Evolutionary conservation across 2,329 filamentous ascomycete species (phyloP), one percentile per base, ranked within the genome.

Genomic region (Amauroascus verrucosus): DNA sequence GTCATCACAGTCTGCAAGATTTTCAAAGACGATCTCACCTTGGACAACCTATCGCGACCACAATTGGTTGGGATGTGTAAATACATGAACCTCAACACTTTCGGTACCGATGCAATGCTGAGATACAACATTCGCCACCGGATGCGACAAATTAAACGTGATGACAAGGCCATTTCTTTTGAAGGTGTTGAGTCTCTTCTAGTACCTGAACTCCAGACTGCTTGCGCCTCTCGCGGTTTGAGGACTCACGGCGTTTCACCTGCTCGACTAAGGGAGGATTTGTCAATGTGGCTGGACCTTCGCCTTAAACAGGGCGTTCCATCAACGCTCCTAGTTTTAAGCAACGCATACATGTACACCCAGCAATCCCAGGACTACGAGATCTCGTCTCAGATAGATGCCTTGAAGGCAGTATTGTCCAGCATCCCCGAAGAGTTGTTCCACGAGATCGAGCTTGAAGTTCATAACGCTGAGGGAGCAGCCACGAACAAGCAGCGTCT

Each of bases 1-100:
- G 88, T 98, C 58, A 95, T 98, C 77, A 95, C 93, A 73, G 91
- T 98, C 58, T 97, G 93, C 82, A 94, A 96, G 78, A 86, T 95
- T 59, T 98, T 98, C 81, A 94, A 93, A 70, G 93, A 98, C 67
- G 93, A 98, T 69, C 69, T 98, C 63, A 98, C 93, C 0, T 78
- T 98, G 30, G 93, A 98, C 81, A 98, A 98, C 72, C 75, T 98
- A 60, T 96, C 90, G 16, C 81, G 93, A 58, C 93, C 93, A 14
- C 93, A 98, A 72, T 77, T 98, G 49, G 91, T 98, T 28, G 95
- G 86, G 53, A 98, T 97, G 80, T 97, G 93, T 78, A 85, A 88
- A 57, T 98, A 98, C 76, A 90, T 98, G 84, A 96, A 94, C 72
- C 80, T 98, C 54, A 93, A 91, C 74, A 91, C 89, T 0, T 96